Evolutionary conservation across 495 filamentous ascomycete genomes (phyloP).

Genomic region (Usnea hakonensis): DNA sequence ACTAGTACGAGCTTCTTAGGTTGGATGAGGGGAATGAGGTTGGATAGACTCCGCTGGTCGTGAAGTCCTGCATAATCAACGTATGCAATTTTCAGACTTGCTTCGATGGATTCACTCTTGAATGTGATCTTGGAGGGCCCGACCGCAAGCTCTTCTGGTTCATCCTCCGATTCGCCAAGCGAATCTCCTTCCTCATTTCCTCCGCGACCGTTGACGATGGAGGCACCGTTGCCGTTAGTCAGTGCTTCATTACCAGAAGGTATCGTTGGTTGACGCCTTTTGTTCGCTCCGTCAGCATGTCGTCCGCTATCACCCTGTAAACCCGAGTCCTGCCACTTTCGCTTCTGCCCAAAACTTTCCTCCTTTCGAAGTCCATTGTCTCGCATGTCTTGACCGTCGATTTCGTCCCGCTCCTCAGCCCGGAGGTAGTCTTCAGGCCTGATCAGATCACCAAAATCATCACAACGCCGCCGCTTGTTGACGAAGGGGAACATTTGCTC

Average conservation of each 20-base stretch:
- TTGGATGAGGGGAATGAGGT: constrained; percentile 90
- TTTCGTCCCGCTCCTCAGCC: constrained; percentile 84
- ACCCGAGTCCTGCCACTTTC: constrained; percentile 76
- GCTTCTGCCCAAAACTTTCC: constrained; percentile 78
- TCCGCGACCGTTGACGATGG: constrained; percentile 33
- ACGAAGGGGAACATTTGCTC: constrained; percentile 91
- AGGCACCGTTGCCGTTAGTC: constrained; percentile 14
- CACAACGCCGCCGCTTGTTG: constrained; percentile 65
- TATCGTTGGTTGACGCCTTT: constrained; percentile 40
- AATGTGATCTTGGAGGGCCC: constrained; percentile 70
- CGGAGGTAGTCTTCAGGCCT: constrained; percentile 89
- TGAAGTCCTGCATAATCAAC: constrained; percentile 90
- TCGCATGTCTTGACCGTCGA: constrained; percentile 52
- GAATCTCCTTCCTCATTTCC: constrained; percentile 39
- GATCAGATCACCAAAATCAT: constrained; percentile 91
- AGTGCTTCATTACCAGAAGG: constrained; percentile 33
- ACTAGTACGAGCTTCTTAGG: constrained; percentile 89
- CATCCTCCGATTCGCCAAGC: constrained; percentile 40
- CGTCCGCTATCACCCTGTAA: constrained; percentile 32
- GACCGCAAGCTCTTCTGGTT: constrained; percentile 40
- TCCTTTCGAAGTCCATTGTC: constrained; percentile 38
- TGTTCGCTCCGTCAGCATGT: constrained; percentile 32
- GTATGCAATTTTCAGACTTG: constrained; percentile 70
- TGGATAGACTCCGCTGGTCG: constrained; percentile 84
- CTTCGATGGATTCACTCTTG: constrained; percentile 48